Percentiles rank a stretch among this genome's conserved stretches.
Evolutionary conservation across 2,329 filamentous ascomycete genomes (phyloP).

Genomic region (Dothistroma septosporum): DNA sequence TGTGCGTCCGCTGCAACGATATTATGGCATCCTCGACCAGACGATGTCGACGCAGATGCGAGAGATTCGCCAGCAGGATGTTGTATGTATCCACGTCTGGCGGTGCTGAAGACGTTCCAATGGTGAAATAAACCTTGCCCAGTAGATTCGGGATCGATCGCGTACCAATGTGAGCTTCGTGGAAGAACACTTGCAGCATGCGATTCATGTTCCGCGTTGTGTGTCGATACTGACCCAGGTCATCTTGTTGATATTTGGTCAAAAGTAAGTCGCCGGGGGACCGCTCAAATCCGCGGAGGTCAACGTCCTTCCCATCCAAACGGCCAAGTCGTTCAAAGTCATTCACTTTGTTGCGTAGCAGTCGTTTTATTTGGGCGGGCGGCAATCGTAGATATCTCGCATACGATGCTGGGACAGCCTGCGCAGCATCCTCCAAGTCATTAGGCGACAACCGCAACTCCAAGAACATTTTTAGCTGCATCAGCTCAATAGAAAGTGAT

Average conservation of each 20-base stretch:
- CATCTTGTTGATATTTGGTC: slow-evolving; percentile 38
- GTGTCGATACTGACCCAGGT: slow-evolving; percentile 34
- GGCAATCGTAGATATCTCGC: too few species aligned
- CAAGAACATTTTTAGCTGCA: slow-evolving; percentile 38
- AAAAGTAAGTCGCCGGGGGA: slow-evolving; percentile 17
- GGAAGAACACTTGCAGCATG: slow-evolving; percentile 25
- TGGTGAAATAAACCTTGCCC: slow-evolving; percentile 55
- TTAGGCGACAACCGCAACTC: slow-evolving; percentile 20
- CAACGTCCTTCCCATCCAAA: slow-evolving; percentile 8
- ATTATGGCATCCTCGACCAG: slow-evolving; percentile 33
- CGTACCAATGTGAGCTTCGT: slow-evolving; percentile 16
- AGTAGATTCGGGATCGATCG: slow-evolving; percentile 22
- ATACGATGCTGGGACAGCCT: slow-evolving; percentile 22
- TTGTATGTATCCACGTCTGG: slow-evolving; percentile 70
- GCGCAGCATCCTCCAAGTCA: slow-evolving; percentile 15
- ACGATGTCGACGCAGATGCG: slow-evolving; percentile 24
- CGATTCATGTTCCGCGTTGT: slow-evolving; percentile 26
- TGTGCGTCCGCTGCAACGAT: slow-evolving; percentile 33
- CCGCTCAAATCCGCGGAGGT: not conserved
- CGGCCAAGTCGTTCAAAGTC: too few species aligned
- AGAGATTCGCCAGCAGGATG: slow-evolving; percentile 63
- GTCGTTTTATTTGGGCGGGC: too few species aligned
- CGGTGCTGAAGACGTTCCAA: slow-evolving; percentile 57
- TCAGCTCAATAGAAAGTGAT: slow-evolving; percentile 39
- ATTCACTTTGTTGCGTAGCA: too few species aligned